phyloP scores from a whole-genome alignment of 75 land plant genomes.

The Isoetes taiwanensis region DNA sequence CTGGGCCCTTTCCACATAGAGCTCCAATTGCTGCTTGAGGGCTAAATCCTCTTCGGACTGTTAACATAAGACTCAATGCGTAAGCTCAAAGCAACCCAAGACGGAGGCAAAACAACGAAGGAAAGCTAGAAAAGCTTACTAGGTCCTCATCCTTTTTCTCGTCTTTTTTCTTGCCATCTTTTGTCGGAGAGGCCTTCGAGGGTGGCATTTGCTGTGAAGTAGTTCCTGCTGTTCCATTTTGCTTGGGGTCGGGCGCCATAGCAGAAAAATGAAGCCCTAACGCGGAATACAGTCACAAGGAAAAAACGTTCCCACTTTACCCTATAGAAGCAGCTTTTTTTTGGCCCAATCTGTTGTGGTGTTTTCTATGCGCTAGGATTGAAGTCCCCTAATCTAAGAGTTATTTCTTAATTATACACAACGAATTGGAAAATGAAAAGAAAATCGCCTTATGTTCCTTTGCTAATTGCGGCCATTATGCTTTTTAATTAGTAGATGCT shows the following conservation, averaged over 20 bases:
- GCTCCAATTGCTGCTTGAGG: conserved; percentile 79
- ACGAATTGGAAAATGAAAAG: too few relatives aligned
- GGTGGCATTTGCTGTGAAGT: conserved; percentile 25
- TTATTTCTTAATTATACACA: too few relatives aligned
- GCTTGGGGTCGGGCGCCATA: conserved; percentile 44
- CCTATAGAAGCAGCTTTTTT: too few relatives aligned
- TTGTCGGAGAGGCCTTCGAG: conserved; percentile 44
- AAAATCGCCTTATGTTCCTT: too few relatives aligned
- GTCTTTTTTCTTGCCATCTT: conserved; percentile 59
- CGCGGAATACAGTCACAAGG: too few relatives aligned
- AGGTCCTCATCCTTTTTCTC: conserved; percentile 94
- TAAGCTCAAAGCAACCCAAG: background rate
- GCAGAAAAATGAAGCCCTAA: too few relatives aligned
- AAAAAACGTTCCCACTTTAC: too few relatives aligned
- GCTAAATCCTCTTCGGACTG: conserved; percentile 97
- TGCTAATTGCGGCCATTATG: too few relatives aligned
- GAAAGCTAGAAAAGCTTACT: conserved; percentile 16
- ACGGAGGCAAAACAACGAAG: background rate
- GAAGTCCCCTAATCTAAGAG: too few relatives aligned
- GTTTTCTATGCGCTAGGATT: too few relatives aligned
- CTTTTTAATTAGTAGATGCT: too few relatives aligned
- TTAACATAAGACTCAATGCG: background rate
- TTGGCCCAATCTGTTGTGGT: too few relatives aligned
- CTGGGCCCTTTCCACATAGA: conserved; percentile 89
- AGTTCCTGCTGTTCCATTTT: conserved; percentile 20